Conservation (phyloP, 2,329 filamentous ascomycete species). For the Microsporum audouinii region DNA sequence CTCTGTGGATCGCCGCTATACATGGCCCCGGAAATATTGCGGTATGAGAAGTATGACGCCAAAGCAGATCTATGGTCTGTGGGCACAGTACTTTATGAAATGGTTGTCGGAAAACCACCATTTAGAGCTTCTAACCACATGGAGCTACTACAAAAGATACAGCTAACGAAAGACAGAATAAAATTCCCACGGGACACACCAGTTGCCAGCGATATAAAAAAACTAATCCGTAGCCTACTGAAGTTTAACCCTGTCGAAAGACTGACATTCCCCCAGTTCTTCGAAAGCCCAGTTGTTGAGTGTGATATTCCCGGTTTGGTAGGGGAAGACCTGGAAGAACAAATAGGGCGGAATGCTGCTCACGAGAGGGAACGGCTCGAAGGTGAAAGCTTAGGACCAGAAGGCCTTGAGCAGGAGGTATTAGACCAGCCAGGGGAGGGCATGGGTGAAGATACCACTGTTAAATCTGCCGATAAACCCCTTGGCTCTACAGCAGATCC, state of each 20-base stretch:
- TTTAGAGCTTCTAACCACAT: conserved; percentile 92
- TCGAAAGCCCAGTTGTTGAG: conserved; percentile 60
- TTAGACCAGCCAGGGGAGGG: neutral
- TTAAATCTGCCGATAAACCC: conserved; percentile 11
- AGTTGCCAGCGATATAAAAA: conserved; percentile 66
- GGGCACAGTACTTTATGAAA: conserved; percentile 88
- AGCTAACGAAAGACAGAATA: conserved; percentile 75
- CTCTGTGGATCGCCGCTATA: conserved; percentile 93
- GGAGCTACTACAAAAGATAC: conserved; percentile 82
- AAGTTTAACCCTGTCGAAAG: conserved; percentile 79
- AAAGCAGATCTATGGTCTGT: conserved; percentile 97
- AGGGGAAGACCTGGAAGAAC: conserved; percentile 51
- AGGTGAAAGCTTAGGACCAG: conserved; percentile 1
- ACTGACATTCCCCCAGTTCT: conserved; percentile 77
- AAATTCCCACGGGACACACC: conserved; percentile 63
- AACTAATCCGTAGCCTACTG: conserved; percentile 64
- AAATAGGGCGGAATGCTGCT: conserved; percentile 13
- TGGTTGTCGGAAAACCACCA: conserved; percentile 80
- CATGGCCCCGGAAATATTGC: conserved; percentile 95
- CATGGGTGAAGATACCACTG: neutral
- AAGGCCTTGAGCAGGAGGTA: neutral
- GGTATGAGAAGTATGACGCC: conserved; percentile 94
- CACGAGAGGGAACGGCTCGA: conserved; percentile 5
- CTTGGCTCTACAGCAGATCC: neutral
- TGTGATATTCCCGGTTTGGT: conserved; percentile 69